phyloP scores from a whole-genome alignment of 129 eudicot genomes.

The carrot (Daucus carota) region DH1_v3.0 NC_030382.2:40256501-40257000 shows the following conservation, averaged over 20 bases:
- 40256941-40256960: too few relatives aligned
- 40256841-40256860: too few relatives aligned
- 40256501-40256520: not conserved
- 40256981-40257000: too few relatives aligned
- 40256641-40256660: not conserved
- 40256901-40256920: not conserved
- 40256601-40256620: not conserved
- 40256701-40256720: constrained; percentile 76
- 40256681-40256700: constrained; percentile 51
- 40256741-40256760: constrained; percentile 86
- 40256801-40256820: constrained; percentile 16
- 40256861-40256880: too few relatives aligned
- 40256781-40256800: constrained; percentile 87
- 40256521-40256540: not conserved
- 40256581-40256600: not conserved
- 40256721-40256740: constrained; percentile 62
- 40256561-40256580: not conserved
- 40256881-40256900: not conserved
- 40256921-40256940: not conserved
- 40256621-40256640: not conserved
- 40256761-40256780: constrained; percentile 89
- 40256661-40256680: constrained; percentile 54
- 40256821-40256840: too few relatives aligned
- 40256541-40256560: not conserved
- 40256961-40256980: too few relatives aligned